Evolutionary conservation across 495 filamentous ascomycete species (phyloP), one percentile per base, ranked within the genome.

Genomic region (Wilcoxina mikolae): DNA sequence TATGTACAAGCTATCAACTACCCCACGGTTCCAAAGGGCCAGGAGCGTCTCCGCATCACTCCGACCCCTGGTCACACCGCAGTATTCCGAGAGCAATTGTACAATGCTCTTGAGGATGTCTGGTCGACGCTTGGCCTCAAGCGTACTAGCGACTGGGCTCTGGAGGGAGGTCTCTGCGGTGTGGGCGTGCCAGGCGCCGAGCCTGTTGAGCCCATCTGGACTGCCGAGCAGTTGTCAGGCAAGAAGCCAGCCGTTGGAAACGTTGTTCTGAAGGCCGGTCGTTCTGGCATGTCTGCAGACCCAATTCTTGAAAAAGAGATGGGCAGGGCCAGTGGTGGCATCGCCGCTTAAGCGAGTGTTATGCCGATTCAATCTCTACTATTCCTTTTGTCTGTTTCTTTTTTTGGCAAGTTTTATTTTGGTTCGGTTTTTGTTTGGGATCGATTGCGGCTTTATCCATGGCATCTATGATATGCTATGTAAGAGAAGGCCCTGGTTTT

Each of bases 1-100:
- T 96, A 98, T 65, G 91, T 98, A 12, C 91, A 98, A 70, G 86
- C 86, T 54, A 96, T 98, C 76, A 98, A 98, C 72, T 98, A 96
- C 70, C 91, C 91, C 4, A 98, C 91, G 51, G 91, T 98, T 1
- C 91, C 91, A 1, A 84, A 90, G 3, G 91, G 91, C 12, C 86
- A 98, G 71, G 91, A 98, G 70, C 83, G 91, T 27, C 77, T 98
- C 48, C 82, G 91, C 59, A 84, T 98, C 67, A 98, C 91, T 5
- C 91, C 91, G 0, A 98, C 91, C 9, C 91, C 91, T 0, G 91
- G 91, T 29, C 91, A 98, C 65, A 79, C 78, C 49, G 81, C 81
- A 66, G 74, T 83, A 57, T 87, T 81, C 67, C 84, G 85, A 53
- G 80, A 88, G 55, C 79, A 95, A 57, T 78, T 98, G 4, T 81